phyloP scores from a whole-genome alignment of 2,329 filamentous ascomycete genomes.

The Apiospora aurea region DNA sequence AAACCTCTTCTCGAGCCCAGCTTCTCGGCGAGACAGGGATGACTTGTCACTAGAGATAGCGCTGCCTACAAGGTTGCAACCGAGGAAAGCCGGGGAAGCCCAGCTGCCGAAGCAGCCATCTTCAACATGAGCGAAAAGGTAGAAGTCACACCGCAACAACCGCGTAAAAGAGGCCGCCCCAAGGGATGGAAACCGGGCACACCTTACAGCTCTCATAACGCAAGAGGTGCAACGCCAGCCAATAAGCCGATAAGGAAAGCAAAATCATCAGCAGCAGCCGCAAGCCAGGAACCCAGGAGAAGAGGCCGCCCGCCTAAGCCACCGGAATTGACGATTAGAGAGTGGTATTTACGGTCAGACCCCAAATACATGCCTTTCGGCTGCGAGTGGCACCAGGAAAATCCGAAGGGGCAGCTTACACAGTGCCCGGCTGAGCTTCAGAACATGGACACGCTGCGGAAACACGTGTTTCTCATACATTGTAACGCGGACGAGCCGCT shows the following conservation, averaged over 20 bases:
- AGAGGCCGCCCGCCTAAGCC: conserved; percentile 51
- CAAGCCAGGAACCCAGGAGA: conserved; percentile 30
- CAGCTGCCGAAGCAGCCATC: not conserved
- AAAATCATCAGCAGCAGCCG: conserved; percentile 33
- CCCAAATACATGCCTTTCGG: conserved; percentile 59
- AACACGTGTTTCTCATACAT: conserved; percentile 62
- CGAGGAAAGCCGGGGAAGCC: not conserved
- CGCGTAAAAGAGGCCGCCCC: conserved; percentile 53
- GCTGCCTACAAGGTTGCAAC: not conserved
- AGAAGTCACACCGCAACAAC: conserved; percentile 29
- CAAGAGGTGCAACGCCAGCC: conserved; percentile 35
- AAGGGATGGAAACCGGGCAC: conserved; percentile 53
- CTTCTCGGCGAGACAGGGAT: conserved; percentile 19
- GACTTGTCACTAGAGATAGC: not conserved
- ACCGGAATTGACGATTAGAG: conserved; percentile 46
- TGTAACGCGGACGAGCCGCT: conserved; percentile 33
- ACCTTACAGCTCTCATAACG: conserved; percentile 38
- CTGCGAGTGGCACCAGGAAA: conserved; percentile 61
- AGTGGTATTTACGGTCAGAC: conserved; percentile 50
- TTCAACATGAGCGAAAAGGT: conserved; percentile 27
- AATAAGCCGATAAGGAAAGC: conserved; percentile 26
- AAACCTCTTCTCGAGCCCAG: not conserved
- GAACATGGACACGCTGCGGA: conserved; percentile 65
- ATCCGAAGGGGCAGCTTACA: conserved; percentile 27
- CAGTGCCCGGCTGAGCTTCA: conserved; percentile 66